Evolutionary conservation across 73 alveolate genomes (phyloP), one percentile per base, ranked within the genome.

Genomic region (Diophrys appendiculata): DNA sequence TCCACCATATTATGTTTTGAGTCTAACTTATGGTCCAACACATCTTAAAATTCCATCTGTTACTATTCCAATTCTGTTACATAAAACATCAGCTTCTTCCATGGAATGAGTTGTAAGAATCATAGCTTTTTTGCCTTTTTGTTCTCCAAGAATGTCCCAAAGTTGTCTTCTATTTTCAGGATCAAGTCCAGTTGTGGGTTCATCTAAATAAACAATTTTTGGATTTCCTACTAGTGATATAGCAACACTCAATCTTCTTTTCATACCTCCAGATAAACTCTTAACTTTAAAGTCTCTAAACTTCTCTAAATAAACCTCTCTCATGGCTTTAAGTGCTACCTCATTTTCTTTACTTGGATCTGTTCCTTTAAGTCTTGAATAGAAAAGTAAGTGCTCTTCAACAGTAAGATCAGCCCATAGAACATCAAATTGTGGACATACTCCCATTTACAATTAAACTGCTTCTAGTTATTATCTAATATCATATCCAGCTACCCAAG

Each of bases 371-470:
- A 96, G 79, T 28, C 95, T 73, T 24, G 98, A 92, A 83, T 92
- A 93, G 76, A 95, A 91, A 18, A 88, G 91, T 67, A 96, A 68
- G 77, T 95, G 98, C 88, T 97, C 99, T 33, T 90, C 69, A 11
- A 91, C 97, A 27, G 98, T 95, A 32, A 97, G 81, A 71, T 96
- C 97, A 14, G 90, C 92, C 95, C 96, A 94, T 28, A 97, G 79
- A 53, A 97, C 87, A 92, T 96, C 99, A 81, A 92, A 93, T 84
- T 97, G 97, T 22, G 99, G 99, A 74, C 99, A 95, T 23, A 93
- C 97, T 23, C 99, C 99, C 53, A 97, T 93, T 26, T 76, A 52
- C 74, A 77, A 77, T 33, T 95, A 91, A 0, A 88, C 93, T 65
- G 89, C 88, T 55, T 88, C 96, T 33, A 91, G 71, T 23, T 91